Percentiles rank a stretch among this genome's conserved stretches.
Evolutionary conservation across 2,329 filamentous ascomycete species (phyloP).

Genomic region (Triangularia verruculosa): DNA sequence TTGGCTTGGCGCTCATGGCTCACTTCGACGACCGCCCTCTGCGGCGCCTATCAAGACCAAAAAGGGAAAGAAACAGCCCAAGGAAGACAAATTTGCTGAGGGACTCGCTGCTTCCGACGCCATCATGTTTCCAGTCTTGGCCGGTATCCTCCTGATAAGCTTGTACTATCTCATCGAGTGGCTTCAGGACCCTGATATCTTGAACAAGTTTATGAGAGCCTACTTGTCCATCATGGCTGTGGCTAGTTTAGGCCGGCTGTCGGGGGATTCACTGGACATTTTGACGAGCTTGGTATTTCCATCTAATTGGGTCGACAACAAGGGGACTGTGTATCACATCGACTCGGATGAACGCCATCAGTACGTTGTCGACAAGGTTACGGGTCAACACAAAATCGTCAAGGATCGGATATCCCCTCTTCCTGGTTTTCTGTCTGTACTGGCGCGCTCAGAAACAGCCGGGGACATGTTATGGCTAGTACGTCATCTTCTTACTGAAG

Average conservation of each 20-base stretch:
- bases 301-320: slow-evolving; percentile 55
- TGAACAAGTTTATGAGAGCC: slow-evolving; percentile 78
- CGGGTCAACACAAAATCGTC: slow-evolving; percentile 29
- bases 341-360: slow-evolving; percentile 42
- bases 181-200: slow-evolving; percentile 73
- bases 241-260: slow-evolving; percentile 69
- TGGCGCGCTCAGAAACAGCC: slow-evolving; percentile 27
- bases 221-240: slow-evolving; percentile 82
- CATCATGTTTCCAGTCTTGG: slow-evolving; percentile 77
- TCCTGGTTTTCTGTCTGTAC: slow-evolving; percentile 37
- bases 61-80: slow-evolving; percentile 43
- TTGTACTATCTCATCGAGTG: slow-evolving; percentile 89
- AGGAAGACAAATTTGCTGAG: slow-evolving; percentile 54
- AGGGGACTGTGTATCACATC: slow-evolving; percentile 45
- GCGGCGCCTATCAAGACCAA: slow-evolving; percentile 58
- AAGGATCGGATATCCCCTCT: slow-evolving; percentile 38
- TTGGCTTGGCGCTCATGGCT: slow-evolving; percentile 80
- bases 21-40: slow-evolving; percentile 77
- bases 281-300: slow-evolving; percentile 70
- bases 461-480: slow-evolving; percentile 46
- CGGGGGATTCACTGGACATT: slow-evolving; percentile 69
- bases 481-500: slow-evolving; percentile 48
- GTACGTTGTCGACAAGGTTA: slow-evolving; percentile 30
- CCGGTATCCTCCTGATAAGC: slow-evolving; percentile 64
- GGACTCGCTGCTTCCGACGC: slow-evolving; percentile 75